A percentile compares a stretch with the other conserved stretches of the same genome.
Evolutionary conservation across 2,329 filamentous ascomycete species (phyloP).

Genomic region (Phoma sp.): DNA sequence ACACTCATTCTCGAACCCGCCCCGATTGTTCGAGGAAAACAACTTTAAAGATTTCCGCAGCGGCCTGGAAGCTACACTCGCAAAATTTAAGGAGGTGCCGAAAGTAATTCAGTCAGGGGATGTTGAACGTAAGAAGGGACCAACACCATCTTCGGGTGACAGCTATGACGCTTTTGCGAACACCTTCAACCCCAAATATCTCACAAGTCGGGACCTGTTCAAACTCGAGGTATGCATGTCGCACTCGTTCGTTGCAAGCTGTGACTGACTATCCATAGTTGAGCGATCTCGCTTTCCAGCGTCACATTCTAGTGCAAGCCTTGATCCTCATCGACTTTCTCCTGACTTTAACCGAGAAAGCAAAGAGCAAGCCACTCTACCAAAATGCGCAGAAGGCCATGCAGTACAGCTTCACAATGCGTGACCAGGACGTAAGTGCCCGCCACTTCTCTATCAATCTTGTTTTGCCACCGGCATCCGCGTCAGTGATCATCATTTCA

Average conservation of each 20-base stretch:
- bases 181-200: conserved; percentile 94
- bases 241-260: conserved; percentile 23
- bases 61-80: conserved; percentile 66
- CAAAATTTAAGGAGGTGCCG: conserved; percentile 75
- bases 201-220: conserved; percentile 96
- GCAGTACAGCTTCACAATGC: conserved; percentile 76
- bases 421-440: conserved; percentile 78
- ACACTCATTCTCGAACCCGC: conserved; percentile 88
- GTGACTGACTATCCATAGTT: conserved; percentile 62
- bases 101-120: conserved; percentile 71
- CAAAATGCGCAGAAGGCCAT: conserved; percentile 84
- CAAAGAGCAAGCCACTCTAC: conserved; percentile 78
- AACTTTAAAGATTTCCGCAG: conserved; percentile 71
- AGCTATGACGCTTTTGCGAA: conserved; percentile 69
- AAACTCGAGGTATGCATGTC: conserved; percentile 75
- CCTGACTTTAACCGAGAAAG: conserved; percentile 81
- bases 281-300: conserved; percentile 89
- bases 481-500: conserved; percentile 30
- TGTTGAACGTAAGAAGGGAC: conserved; percentile 65
- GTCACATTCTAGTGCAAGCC: conserved; percentile 93
- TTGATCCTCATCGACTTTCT: conserved; percentile 95
- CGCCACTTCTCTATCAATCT: conserved; percentile 21
- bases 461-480: conserved; percentile 20
- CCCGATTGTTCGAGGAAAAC: conserved; percentile 73
- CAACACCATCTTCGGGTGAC: conserved; percentile 67